These are phyloP conservation scores for Thermothielavioides terrestris DNA, from an alignment of 495 filamentous ascomycete species.

Conservation along the genomic window DNA sequence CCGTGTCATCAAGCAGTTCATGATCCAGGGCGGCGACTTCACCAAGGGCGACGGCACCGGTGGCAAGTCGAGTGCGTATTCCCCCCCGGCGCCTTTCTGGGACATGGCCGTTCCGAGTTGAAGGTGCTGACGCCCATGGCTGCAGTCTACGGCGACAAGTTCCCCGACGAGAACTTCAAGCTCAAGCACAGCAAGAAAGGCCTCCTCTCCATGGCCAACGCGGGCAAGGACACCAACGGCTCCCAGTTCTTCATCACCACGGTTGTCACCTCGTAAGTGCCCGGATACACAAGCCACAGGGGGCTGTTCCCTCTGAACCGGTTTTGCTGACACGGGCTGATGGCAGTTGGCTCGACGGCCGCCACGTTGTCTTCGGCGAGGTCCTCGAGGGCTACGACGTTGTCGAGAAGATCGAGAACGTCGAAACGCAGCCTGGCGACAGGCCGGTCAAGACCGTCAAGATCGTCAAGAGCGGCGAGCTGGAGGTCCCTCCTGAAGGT, in stretches of 20 bases:
- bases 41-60: slow-evolving; percentile 93
- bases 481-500: slow-evolving; percentile 88
- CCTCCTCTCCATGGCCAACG: slow-evolving; percentile 84
- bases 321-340: slow-evolving; percentile 20
- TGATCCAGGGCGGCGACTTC: slow-evolving; percentile 99
- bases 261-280: slow-evolving; percentile 63
- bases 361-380: slow-evolving; percentile 87
- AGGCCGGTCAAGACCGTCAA: slow-evolving; percentile 65
- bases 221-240: slow-evolving; percentile 95
- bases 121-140: background rate
- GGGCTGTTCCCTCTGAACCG: background rate
- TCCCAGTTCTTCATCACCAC: slow-evolving; percentile 98
- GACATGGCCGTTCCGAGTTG: background rate
- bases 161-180: slow-evolving; percentile 99
- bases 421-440: slow-evolving; percentile 60
- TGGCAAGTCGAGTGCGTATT: slow-evolving; percentile 71
- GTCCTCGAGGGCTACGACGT: slow-evolving; percentile 87
- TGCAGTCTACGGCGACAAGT: slow-evolving; percentile 84
- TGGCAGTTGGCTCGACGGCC: slow-evolving; percentile 74
- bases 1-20: slow-evolving; percentile 97
- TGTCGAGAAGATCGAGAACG: slow-evolving; percentile 79
- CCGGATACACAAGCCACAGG: background rate
- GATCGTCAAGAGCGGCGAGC: slow-evolving; percentile 91
- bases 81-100: background rate
- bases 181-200: slow-evolving; percentile 66